Percentiles rank a stretch among this genome's conserved stretches.
phyloP scores from a whole-genome alignment of 805 yeast genomes.

The Phaffomyces antillensis region DNA sequence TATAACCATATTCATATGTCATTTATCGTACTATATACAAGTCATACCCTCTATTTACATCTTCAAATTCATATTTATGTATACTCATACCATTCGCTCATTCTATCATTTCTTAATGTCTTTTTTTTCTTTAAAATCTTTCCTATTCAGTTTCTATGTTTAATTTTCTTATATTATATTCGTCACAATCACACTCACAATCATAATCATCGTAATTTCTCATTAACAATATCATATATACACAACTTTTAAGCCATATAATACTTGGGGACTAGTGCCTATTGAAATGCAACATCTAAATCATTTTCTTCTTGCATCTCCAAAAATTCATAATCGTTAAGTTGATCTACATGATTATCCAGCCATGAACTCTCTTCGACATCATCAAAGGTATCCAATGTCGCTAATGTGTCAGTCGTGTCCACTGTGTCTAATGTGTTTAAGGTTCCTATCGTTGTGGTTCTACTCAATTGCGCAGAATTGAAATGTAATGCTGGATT shows the following conservation, averaged over 20 bases:
- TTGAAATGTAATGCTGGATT: too few relatives aligned
- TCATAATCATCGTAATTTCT: neutral
- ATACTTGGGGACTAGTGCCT: too few relatives aligned
- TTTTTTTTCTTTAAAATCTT: too few relatives aligned
- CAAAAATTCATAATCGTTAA: constrained; percentile 1
- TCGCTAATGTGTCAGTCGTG: neutral
- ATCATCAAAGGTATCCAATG: constrained; percentile 1
- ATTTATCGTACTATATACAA: too few relatives aligned
- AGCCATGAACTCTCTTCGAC: neutral
- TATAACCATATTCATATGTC: neutral
- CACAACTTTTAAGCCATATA: too few relatives aligned
- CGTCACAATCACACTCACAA: neutral
- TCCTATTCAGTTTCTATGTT: too few relatives aligned
- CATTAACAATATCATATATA: too few relatives aligned
- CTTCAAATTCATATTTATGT: too few relatives aligned
- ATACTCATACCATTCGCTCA: constrained; percentile 1
- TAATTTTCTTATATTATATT: too few relatives aligned
- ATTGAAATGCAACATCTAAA: neutral
- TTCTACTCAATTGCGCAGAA: neutral
- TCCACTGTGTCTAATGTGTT: neutral
- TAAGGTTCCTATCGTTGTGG: neutral
- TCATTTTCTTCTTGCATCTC: constrained; percentile 1
- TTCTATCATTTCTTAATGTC: too few relatives aligned
- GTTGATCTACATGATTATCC: neutral
- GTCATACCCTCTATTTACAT: neutral